phyloP scores from a whole-genome alignment of 176 grass and related monocot genomes.

The Poa annua region DNA sequence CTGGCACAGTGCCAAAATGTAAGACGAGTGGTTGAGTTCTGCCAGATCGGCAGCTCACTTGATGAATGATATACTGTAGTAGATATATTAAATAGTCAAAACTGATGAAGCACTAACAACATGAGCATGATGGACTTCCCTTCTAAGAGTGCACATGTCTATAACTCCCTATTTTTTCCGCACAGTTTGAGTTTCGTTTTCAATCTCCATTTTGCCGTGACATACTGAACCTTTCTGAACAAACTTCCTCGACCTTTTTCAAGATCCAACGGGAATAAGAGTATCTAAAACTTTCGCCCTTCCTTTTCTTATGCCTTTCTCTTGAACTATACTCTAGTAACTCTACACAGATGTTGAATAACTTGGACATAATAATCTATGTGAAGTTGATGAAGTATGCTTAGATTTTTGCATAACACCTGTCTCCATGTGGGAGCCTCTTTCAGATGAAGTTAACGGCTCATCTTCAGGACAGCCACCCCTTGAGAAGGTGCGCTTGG shows the following conservation, averaged over 20 bases:
- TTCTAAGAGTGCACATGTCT: conserved; percentile 28
- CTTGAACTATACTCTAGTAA: conserved; percentile 18
- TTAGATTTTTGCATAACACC: conserved; percentile 16
- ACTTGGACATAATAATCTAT: conserved; percentile 3
- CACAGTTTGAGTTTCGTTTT: conserved; percentile 45
- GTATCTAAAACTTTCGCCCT: conserved; percentile 13
- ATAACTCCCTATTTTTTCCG: conserved; percentile 25
- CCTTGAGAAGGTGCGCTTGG: conserved; percentile 7
- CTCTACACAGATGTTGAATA: conserved; percentile 6
- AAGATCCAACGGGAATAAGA: not conserved
- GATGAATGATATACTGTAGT: not conserved
- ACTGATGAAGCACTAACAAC: not conserved
- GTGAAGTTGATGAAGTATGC: conserved; percentile 5
- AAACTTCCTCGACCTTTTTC: conserved; percentile 55
- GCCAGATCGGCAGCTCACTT: not conserved
- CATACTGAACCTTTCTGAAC: conserved; percentile 50
- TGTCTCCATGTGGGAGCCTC: conserved; percentile 9
- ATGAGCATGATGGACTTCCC: conserved; percentile 18
- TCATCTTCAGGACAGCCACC: conserved; percentile 11
- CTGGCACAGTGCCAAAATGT: not conserved
- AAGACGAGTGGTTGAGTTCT: not conserved
- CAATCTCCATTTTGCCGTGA: conserved; percentile 50
- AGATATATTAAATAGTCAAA: not conserved
- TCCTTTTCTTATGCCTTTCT: conserved; percentile 37
- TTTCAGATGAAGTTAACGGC: conserved; percentile 33